Evolutionary conservation across 768 basidiomycete species (phyloP).

Genomic region (Russula sp.): DNA sequence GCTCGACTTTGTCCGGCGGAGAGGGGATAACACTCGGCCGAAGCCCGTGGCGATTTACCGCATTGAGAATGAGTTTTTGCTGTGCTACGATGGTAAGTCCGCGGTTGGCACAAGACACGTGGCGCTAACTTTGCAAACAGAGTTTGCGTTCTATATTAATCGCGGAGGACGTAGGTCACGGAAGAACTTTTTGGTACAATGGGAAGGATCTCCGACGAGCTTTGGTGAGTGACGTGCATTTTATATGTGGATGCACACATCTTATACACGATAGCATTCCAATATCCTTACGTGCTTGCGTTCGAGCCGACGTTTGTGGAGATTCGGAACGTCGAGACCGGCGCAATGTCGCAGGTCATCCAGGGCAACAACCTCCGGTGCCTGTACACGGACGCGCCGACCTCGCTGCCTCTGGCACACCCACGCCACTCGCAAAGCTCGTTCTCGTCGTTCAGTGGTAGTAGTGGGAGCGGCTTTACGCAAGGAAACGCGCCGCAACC

Average conservation of each 20-base stretch:
- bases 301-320: conserved; percentile 97
- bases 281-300: conserved; percentile 93
- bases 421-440: conserved; percentile 26
- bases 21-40: conserved; percentile 74
- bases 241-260: neutral
- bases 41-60: conserved; percentile 95
- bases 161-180: conserved; percentile 89
- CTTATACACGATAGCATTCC: conserved; percentile 57
- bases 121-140: conserved; percentile 34
- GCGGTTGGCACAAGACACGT: neutral
- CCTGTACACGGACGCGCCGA: conserved; percentile 89
- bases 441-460: conserved; percentile 12
- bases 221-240: conserved; percentile 63
- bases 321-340: conserved; percentile 91
- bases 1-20: conserved; percentile 87
- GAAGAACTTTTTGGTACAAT: conserved; percentile 89
- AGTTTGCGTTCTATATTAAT: conserved; percentile 99
- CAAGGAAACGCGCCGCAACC: neutral
- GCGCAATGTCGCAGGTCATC: conserved; percentile 88
- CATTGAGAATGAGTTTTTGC: conserved; percentile 90
- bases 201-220: conserved; percentile 91
- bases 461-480: conserved; percentile 5
- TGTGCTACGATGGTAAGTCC: conserved; percentile 87
- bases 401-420: conserved; percentile 65
- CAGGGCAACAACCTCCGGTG: conserved; percentile 86